Evolutionary conservation across 306 rosid genomes (phyloP).

Genomic region (Dicorynia guianensis): DNA sequence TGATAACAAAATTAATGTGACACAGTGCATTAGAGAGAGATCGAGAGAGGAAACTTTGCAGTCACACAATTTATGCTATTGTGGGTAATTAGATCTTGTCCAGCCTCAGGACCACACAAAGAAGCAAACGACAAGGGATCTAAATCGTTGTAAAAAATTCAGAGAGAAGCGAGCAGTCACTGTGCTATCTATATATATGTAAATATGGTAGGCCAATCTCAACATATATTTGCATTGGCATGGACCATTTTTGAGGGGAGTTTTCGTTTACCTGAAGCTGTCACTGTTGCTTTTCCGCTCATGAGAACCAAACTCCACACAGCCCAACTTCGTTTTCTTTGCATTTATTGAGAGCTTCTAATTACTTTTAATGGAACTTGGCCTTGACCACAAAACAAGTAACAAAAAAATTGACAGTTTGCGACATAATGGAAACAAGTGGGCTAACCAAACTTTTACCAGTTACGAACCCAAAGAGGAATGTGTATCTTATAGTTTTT

Average conservation of each 20-base stretch:
- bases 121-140: neutral
- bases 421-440: conserved; percentile 8
- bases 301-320: neutral
- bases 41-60: too few species aligned
- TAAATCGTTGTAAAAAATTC: neutral
- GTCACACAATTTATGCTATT: neutral
- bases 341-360: conserved; percentile 24
- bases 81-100: neutral
- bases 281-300: neutral
- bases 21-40: too few species aligned
- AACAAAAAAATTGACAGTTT: conserved; percentile 17
- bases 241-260: neutral
- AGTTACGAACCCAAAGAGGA: neutral
- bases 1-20: too few species aligned
- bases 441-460: conserved; percentile 15
- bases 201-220: neutral
- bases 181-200: neutral
- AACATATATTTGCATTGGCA: neutral
- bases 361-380: conserved; percentile 9
- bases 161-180: neutral
- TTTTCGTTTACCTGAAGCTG: neutral
- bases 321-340: conserved; percentile 27
- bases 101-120: conserved; percentile 30
- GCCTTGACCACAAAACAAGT: conserved; percentile 19
- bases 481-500: conserved; percentile 10